These are phyloP conservation scores for Vararia minispora DNA, from an alignment of 768 basidiomycete species.

Conservation along the genomic window DNA sequence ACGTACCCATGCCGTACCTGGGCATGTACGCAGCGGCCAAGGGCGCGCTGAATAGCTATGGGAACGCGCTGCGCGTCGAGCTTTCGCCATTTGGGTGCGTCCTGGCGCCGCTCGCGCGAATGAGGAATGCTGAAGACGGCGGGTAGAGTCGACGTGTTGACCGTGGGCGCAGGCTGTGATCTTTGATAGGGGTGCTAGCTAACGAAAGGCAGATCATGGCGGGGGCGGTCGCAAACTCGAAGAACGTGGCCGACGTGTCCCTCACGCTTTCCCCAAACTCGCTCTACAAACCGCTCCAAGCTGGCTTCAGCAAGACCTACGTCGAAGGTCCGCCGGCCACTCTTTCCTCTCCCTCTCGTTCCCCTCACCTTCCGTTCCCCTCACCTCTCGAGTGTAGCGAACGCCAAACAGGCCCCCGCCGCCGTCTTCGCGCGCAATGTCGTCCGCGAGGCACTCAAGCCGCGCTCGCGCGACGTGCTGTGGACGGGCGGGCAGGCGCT, in stretches of 20 bases:
- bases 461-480: neutral
- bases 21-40: slow-evolving; percentile 21
- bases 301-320: neutral
- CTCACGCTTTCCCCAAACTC: neutral
- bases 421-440: neutral
- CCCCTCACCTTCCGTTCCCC: too few species aligned
- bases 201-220: too few species aligned
- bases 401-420: too few species aligned
- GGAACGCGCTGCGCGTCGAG: slow-evolving; percentile 23
- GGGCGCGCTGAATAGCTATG: slow-evolving; percentile 22
- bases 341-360: neutral
- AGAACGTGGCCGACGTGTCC: neutral
- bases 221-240: too few species aligned
- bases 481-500: neutral
- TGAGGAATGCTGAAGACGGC: neutral
- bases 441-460: neutral
- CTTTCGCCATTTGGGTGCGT: slow-evolving; percentile 22
- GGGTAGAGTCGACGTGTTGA: too few species aligned
- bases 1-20: slow-evolving; percentile 21
- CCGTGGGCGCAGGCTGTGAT: too few species aligned
- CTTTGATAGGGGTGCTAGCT: too few species aligned
- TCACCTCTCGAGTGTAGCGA: too few species aligned
- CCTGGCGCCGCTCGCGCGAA: too few species aligned
- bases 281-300: neutral
- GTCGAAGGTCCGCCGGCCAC: neutral